Evolutionary conservation across 768 basidiomycete genomes (phyloP), one percentile per base, ranked within the genome.

Genomic region (Podaxis pistillaris): DNA sequence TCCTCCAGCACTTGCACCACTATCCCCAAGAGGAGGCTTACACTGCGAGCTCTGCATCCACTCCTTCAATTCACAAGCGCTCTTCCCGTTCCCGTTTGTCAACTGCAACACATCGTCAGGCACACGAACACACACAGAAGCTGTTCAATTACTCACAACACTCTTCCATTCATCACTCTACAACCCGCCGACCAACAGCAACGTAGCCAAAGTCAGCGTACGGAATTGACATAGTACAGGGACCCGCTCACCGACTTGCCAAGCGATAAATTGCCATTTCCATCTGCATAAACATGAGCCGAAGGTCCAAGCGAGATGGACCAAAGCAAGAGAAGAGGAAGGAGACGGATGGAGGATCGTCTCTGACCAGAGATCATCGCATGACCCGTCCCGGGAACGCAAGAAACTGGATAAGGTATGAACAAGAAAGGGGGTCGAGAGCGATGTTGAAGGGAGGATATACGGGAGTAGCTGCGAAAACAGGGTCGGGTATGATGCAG

Each of bases 291-390:
- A n/a, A 19, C 22, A 36, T 52, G 30, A 4, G 51, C 26, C 50
- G 51, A 41, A 33, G n/a, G 22, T n/a, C 36, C 26, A 60, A 60
- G 46, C 22, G 53, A 40, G 50, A 28, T 33, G 33, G 33, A 9
- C 33, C 33, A 33, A 33, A 33, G 33, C 8, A 33, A 60, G 50
- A 53, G 24, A 30, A 53, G 37, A n/a, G 38, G n/a, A 11, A 41
- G 15, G 19, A 49, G n/a, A 36, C 47, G 33, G 15, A 58, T 24
- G 24, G 50, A 53, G 15, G 13, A n/a, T 53, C 24, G 13, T 19
- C 17, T 60, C 26, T 38, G 49, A 19, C 44, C 22, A 24, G 46
- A 9, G 51, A 28, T 60, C 59, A 60, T 60, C 26, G 59, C 50
- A 60, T 60, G 50, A 30, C 49, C 57, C 4, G 38, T 12, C 19